Evolutionary conservation across 768 basidiomycete genomes (phyloP).

Genomic region (Leccinum disarticulatum): DNA sequence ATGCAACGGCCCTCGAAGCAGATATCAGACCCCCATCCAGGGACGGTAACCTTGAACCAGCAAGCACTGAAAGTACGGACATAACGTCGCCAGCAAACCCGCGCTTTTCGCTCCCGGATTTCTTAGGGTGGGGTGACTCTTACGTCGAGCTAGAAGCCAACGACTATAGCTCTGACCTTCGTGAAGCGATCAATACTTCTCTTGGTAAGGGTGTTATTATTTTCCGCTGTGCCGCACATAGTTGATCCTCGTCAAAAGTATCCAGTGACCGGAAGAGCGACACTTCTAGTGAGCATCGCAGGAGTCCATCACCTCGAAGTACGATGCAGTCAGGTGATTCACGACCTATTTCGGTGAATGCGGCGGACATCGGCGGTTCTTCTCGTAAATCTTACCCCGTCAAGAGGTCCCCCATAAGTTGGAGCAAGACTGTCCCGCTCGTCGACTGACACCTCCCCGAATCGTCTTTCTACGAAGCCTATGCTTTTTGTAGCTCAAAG

Average conservation of each 20-base stretch:
- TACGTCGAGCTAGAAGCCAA: neutral
- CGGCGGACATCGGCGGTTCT: neutral
- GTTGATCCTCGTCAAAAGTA: constrained; percentile 2
- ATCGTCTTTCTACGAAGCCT: neutral
- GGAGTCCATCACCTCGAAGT: neutral
- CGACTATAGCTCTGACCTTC: neutral
- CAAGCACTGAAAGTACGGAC: neutral
- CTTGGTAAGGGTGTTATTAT: constrained; percentile 1
- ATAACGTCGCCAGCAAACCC: neutral
- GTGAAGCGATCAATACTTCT: constrained; percentile 1
- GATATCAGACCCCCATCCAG: neutral
- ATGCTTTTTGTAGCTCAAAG: too few species aligned
- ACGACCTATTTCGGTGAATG: neutral
- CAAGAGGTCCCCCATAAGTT: neutral
- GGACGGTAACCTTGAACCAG: neutral
- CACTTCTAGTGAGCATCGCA: neutral
- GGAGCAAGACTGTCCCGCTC: neutral
- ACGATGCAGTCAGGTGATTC: neutral
- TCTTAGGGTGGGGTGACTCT: neutral
- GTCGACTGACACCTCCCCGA: neutral
- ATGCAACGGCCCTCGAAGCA: neutral
- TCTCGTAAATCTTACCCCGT: neutral
- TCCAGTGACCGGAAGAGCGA: neutral
- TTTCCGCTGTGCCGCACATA: neutral
- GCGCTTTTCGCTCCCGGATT: neutral